A percentile compares a stretch with the other conserved stretches of the same genome.
These are phyloP conservation scores for Effrenium voratum DNA, from an alignment of 73 alveolate genomes.

Conservation along the genomic window DNA sequence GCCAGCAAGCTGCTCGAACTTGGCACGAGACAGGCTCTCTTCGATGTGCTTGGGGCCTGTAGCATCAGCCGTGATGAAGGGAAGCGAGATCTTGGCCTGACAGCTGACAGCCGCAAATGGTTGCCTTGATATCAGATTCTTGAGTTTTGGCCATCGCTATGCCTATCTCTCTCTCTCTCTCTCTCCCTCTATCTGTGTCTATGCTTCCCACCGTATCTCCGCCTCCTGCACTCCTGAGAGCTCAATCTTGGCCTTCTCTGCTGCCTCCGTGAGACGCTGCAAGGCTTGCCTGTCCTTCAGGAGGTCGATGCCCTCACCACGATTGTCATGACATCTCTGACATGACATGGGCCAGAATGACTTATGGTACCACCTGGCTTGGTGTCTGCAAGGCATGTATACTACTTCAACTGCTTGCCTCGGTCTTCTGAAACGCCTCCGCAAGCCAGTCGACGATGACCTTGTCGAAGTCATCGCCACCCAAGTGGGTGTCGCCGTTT, in stretches of 20 bases:
- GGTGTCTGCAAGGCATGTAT: too few species aligned
- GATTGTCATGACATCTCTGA: slow-evolving; percentile 95
- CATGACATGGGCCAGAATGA: background rate
- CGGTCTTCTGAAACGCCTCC: slow-evolving; percentile 94
- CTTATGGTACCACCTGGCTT: too few species aligned
- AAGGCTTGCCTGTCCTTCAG: slow-evolving; percentile 96
- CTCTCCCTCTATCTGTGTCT: too few species aligned
- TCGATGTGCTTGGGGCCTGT: slow-evolving; percentile 97
- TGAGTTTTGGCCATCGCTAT: slow-evolving; percentile 98
- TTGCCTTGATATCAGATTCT: slow-evolving; percentile 96
- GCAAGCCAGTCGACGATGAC: slow-evolving; percentile 98
- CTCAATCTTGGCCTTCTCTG: slow-evolving; percentile 99
- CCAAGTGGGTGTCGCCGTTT: slow-evolving; percentile 99
- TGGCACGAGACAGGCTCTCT: slow-evolving; percentile 98
- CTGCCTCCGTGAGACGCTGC: slow-evolving; percentile 98
- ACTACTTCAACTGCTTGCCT: slow-evolving; percentile 11
- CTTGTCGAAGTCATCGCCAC: slow-evolving; percentile 99
- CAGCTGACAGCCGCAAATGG: slow-evolving; percentile 58
- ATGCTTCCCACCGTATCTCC: background rate
- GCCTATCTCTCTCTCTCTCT: too few species aligned
- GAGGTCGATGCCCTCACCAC: slow-evolving; percentile 95
- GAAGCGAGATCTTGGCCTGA: slow-evolving; percentile 95
- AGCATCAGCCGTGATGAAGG: slow-evolving; percentile 97
- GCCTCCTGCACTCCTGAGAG: slow-evolving; percentile 95
- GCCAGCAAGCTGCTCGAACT: slow-evolving; percentile 98